Base-by-base conservation (phyloP, 768 basidiomycete genomes). In the Collybiopsis confluens region DNA sequence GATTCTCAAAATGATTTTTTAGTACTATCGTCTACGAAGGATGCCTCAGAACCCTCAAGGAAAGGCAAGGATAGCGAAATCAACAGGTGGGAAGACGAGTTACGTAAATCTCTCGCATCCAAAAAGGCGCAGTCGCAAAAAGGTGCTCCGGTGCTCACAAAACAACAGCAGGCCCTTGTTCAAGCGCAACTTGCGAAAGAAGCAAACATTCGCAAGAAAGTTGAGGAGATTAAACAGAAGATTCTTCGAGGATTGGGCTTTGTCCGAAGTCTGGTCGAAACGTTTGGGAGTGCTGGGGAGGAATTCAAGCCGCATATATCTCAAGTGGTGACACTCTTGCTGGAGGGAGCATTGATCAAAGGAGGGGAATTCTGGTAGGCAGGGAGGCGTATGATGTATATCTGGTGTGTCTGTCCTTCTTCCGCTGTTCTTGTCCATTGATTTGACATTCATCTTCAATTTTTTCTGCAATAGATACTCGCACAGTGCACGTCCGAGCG, bases 51-150 rank as follows among this genome's bases (percentile, higher is more conserved):
- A 62, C 44, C 72, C 65, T 69, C 69, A 3, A 77, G 70, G 58
- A 96, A 95, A 65, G 90, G 92, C 13, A 98, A 97, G 61, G 88
- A 86, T 54, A 83, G 88, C 4, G 92, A 91, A 33, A 88, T 96
- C 13, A 88, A 91, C 16, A 87, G 91, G 62, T 99, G 96, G 96
- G 97, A 99, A 57, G 88, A 86, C 24, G 95, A 99, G 56, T 73
- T 96, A n/a, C 82, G 94, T 9, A 86, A 90, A 59, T 83, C 86
- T 0, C 73, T 98, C 1, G 90, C 90, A 5, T 81, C 71, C 52
- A 98, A 98, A 73, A 92, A 90, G 65, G 78, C 81, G 9, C 16
- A 48, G 18, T 18, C 50, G 18, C 44, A 26, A 38, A 68, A 76
- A 1, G 63, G 68, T 1, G 60, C 74, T 1, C 71, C 69, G 5